A percentile compares a stretch with the other conserved stretches of the same genome.
Conservation (phyloP, 78 protist species). For the Salpingoeca rosetta region DNA sequence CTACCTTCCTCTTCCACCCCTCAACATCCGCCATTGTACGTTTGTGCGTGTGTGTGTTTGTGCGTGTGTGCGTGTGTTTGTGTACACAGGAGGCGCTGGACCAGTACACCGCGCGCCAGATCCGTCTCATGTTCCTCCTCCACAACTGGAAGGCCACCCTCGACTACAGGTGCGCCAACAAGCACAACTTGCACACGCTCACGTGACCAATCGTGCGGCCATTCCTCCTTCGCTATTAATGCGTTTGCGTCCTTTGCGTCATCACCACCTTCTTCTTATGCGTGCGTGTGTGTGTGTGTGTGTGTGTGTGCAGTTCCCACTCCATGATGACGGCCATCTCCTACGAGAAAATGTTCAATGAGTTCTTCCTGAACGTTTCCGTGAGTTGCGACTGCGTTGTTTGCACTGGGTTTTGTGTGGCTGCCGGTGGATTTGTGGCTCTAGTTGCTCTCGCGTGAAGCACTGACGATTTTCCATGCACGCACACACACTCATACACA, state of each 20-base stretch:
- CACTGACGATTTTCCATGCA: not conserved
- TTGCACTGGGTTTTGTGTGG: not conserved
- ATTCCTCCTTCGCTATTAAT: no score
- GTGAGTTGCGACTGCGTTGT: constrained; percentile 40
- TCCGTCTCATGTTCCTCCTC: constrained; percentile 81
- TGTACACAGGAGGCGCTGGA: constrained; percentile 48
- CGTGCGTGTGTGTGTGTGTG: no score
- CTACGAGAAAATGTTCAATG: constrained; percentile 58
- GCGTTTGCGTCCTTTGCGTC: no score
- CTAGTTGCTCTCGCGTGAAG: not conserved
- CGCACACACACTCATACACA: constrained; percentile 35
- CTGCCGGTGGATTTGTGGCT: not conserved
- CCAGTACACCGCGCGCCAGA: constrained; percentile 73
- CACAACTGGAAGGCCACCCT: constrained; percentile 55
- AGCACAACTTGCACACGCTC: no score
- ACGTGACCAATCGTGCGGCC: no score
- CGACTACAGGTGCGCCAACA: constrained; percentile 66
- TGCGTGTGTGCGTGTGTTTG: not conserved
- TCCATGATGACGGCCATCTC: no score
- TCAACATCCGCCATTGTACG: constrained; percentile 2
- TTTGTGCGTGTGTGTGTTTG: not conserved
- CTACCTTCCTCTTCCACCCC: not conserved
- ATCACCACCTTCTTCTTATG: no score
- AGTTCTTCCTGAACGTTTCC: constrained; percentile 81
- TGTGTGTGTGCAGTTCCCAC: no score